Evolutionary conservation across 2,329 filamentous ascomycete species (phyloP).

Genomic region (Venturia oleaginea): DNA sequence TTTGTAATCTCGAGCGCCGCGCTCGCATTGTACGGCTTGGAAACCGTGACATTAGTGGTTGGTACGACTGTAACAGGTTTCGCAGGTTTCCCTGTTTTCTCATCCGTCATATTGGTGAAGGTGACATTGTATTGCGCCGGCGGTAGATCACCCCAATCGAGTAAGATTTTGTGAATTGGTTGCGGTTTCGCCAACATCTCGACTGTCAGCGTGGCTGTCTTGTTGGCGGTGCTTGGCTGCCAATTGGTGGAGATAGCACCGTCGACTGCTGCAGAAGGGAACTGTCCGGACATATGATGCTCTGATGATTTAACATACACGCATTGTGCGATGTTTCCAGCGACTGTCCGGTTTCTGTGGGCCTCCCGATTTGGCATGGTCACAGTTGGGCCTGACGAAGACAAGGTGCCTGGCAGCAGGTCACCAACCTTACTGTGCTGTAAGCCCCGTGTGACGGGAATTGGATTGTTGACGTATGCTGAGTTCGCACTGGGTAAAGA

Average conservation of each 20-base stretch:
- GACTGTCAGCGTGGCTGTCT: conserved; percentile 47
- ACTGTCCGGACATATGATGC: conserved; percentile 53
- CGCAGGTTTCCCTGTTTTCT: too few species aligned
- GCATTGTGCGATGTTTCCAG: conserved; percentile 58
- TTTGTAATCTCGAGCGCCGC: conserved; percentile 28
- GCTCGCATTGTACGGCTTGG: conserved; percentile 31
- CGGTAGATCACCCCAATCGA: conserved; percentile 52
- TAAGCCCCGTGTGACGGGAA: conserved; percentile 42
- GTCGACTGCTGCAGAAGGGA: conserved; percentile 58
- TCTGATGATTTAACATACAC: conserved; percentile 41
- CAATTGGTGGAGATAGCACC: conserved; percentile 58
- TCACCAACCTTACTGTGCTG: not conserved
- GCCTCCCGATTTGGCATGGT: conserved; percentile 50
- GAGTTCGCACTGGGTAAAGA: conserved; percentile 45
- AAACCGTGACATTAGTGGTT: conserved; percentile 32
- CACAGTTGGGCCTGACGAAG: conserved; percentile 37
- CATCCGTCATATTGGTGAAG: conserved; percentile 46
- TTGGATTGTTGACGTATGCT: conserved; percentile 43
- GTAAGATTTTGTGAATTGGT: conserved; percentile 42
- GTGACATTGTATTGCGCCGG: conserved; percentile 45
- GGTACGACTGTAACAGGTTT: too few species aligned
- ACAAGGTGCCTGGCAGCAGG: conserved; percentile 36
- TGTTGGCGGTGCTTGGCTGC: conserved; percentile 48
- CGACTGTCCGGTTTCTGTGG: conserved; percentile 43
- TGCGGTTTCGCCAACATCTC: conserved; percentile 33